phyloP scores from a whole-genome alignment of 495 filamentous ascomycete species.

The Podospora pseudocomata region DNA sequence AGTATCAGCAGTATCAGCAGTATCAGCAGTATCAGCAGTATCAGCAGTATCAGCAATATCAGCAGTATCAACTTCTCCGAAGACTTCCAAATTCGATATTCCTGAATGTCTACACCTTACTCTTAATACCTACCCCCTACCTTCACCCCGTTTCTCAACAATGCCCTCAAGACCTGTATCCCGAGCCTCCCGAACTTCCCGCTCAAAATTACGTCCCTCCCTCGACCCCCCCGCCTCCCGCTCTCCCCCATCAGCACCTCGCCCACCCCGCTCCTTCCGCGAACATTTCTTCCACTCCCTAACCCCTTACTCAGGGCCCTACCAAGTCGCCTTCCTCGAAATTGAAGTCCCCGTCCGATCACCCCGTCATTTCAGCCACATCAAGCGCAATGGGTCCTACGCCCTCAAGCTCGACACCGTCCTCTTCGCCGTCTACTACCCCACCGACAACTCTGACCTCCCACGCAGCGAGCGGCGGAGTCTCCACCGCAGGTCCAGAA shows the following conservation, averaged over 20 bases:
- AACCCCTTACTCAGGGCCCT: conserved; percentile 59
- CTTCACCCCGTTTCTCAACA: background rate
- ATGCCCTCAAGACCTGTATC: background rate
- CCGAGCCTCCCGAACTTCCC: background rate
- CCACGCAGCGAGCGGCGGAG: conserved; percentile 21
- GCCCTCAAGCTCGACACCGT: conserved; percentile 54
- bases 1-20: background rate
- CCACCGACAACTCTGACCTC: conserved; percentile 38
- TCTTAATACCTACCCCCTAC: background rate
- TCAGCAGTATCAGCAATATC: background rate
- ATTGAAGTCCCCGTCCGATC: conserved; percentile 58
- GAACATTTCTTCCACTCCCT: conserved; percentile 50
- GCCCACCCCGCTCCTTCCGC: conserved; percentile 26
- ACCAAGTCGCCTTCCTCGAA: conserved; percentile 61
- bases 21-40: background rate
- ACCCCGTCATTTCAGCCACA: conserved; percentile 40
- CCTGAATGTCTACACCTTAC: background rate
- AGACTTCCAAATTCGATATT: background rate
- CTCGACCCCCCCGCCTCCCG: conserved; percentile 6
- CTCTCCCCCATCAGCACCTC: background rate
- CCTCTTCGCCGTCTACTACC: conserved; percentile 65
- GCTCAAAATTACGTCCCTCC: background rate
- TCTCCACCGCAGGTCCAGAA: background rate
- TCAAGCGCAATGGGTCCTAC: conserved; percentile 39
- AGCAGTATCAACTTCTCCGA: background rate